phyloP scores from a whole-genome alignment of 1,284 basidiomycete genomes.

The Pseudozyma tsukubaensis region DNA sequence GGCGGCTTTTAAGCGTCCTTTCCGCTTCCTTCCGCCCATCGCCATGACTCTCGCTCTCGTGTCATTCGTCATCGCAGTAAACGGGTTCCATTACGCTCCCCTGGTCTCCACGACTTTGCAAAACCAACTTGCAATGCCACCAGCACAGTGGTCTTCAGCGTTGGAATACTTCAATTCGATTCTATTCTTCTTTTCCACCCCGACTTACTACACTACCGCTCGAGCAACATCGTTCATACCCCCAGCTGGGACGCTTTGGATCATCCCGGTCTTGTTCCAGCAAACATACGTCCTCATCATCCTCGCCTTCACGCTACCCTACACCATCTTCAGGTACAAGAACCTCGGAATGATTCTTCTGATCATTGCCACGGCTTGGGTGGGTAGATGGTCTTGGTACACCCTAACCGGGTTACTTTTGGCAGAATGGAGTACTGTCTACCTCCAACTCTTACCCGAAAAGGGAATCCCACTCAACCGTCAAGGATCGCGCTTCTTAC shows the following conservation, averaged over 20 bases:
- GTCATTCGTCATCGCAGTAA: conserved; percentile 30
- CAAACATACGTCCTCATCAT: conserved; percentile 57
- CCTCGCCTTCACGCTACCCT: conserved; percentile 50
- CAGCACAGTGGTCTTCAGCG: conserved; percentile 31
- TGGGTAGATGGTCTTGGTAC: conserved; percentile 58
- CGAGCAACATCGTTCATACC: conserved; percentile 47
- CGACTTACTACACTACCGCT: conserved; percentile 27
- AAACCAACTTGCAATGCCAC: conserved; percentile 48
- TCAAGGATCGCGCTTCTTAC: conserved; percentile 6
- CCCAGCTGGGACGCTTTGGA: conserved; percentile 51
- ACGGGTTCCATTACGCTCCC: conserved; percentile 48
- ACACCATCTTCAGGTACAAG: conserved; percentile 50
- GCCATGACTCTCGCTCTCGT: conserved; percentile 49
- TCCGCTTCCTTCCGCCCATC: conserved; percentile 52
- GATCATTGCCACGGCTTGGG: conserved; percentile 54
- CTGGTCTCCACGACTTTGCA: conserved; percentile 13
- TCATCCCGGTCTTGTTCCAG: conserved; percentile 52
- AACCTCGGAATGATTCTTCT: conserved; percentile 43
- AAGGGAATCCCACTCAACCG: conserved; percentile 30
- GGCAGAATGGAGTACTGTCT: conserved; percentile 52
- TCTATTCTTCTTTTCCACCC: conserved; percentile 49
- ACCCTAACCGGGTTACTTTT: conserved; percentile 54
- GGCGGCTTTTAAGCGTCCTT: conserved; percentile 54
- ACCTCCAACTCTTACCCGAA: conserved; percentile 30
- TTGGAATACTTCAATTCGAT: conserved; percentile 57